Percentiles rank a stretch among this genome's conserved stretches.
These are phyloP conservation scores for Apiosordaria backusii DNA, from an alignment of 495 filamentous ascomycete genomes.

Conservation along the genomic window DNA sequence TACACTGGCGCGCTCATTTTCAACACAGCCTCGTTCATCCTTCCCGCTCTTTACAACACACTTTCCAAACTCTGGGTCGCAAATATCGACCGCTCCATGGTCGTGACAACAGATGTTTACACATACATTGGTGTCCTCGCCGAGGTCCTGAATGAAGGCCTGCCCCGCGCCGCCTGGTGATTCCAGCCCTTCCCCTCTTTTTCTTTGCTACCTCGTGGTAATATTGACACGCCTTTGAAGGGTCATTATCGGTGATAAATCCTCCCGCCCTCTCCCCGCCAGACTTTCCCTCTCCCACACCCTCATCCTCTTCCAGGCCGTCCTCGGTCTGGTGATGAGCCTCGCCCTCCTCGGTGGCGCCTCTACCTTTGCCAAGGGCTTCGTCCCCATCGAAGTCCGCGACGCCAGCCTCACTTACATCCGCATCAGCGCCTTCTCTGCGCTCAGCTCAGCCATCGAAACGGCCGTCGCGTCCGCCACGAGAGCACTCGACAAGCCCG, in stretches of 20 bases:
- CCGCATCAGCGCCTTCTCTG: constrained; percentile 59
- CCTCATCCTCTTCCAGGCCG: constrained; percentile 56
- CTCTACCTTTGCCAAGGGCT: constrained; percentile 52
- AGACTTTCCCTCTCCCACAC: constrained; percentile 62
- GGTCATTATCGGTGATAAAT: constrained; percentile 63
- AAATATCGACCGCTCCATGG: constrained; percentile 59
- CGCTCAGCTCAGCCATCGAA: constrained; percentile 61
- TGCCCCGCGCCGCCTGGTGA: constrained; percentile 62
- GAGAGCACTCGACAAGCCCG: constrained; percentile 65
- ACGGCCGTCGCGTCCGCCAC: constrained; percentile 59
- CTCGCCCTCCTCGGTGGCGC: constrained; percentile 58
- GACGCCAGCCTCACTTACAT: constrained; percentile 59
- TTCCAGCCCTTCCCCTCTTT: background rate
- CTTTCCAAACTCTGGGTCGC: constrained; percentile 74
- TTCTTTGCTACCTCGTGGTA: too few relatives aligned
- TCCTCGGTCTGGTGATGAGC: constrained; percentile 58
- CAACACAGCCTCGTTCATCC: constrained; percentile 60
- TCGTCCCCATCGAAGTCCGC: constrained; percentile 60
- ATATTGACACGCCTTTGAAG: background rate
- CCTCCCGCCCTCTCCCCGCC: constrained; percentile 48
- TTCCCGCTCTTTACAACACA: constrained; percentile 67
- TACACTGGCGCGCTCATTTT: constrained; percentile 59
- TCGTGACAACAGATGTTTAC: constrained; percentile 64
- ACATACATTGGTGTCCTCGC: constrained; percentile 59
- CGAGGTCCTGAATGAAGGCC: constrained; percentile 71